Evolutionary conservation across 2,329 filamentous ascomycete genomes (phyloP).

Genomic region (Botryotinia calthae): DNA sequence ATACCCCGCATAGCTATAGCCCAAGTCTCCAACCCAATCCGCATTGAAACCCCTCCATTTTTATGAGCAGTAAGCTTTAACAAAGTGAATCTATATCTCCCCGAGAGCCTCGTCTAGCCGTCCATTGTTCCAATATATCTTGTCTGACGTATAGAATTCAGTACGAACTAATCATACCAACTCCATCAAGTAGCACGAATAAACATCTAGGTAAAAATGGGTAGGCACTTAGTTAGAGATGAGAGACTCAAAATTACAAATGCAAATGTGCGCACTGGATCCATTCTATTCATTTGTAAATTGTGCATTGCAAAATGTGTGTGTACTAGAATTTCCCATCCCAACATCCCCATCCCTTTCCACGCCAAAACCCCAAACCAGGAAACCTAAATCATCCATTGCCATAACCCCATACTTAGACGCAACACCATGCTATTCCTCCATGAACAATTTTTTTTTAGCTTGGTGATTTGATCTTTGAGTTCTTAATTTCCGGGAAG

Average conservation of each 20-base stretch:
- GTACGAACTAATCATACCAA: background rate
- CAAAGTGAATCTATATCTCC: too few species aligned
- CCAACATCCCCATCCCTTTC: background rate
- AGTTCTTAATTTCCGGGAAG: slow-evolving; percentile 2
- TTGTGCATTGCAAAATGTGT: background rate
- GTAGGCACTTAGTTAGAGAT: background rate
- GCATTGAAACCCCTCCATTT: background rate
- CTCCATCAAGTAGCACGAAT: background rate
- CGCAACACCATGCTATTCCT: background rate
- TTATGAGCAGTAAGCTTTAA: background rate
- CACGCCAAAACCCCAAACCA: background rate
- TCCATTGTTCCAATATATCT: background rate
- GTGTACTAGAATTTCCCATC: background rate
- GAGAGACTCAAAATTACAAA: background rate
- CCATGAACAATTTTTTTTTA: background rate
- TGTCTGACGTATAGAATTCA: background rate
- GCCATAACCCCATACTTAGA: background rate
- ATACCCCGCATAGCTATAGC: background rate
- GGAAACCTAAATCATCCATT: background rate
- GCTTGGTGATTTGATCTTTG: background rate
- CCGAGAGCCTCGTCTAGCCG: background rate
- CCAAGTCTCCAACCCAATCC: background rate
- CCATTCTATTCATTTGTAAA: background rate
- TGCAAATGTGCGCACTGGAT: background rate
- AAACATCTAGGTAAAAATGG: background rate